Conservation (phyloP, 2,329 filamentous ascomycete genomes). For the Pseudopithomyces maydicus region DNA sequence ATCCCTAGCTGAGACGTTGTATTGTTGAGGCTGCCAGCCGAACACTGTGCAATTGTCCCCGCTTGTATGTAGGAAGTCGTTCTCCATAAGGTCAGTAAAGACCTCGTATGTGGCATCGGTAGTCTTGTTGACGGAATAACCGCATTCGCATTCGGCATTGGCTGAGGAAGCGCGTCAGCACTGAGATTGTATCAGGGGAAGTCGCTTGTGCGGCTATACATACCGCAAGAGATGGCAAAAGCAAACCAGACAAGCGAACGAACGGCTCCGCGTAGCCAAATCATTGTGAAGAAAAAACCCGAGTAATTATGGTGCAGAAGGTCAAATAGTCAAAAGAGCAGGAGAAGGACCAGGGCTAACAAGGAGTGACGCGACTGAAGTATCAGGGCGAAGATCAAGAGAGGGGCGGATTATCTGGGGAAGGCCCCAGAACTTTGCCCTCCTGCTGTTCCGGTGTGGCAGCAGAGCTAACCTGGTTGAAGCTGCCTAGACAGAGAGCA, state of each 20-base stretch:
- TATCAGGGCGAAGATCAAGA: constrained; percentile 12
- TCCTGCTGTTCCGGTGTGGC: background rate
- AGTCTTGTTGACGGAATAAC: constrained; percentile 65
- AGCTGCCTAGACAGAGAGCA: background rate
- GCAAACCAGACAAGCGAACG: constrained; percentile 36
- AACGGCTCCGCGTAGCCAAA: constrained; percentile 21
- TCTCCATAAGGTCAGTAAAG: constrained; percentile 74
- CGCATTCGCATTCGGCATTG: constrained; percentile 69
- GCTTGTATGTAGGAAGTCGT: constrained; percentile 69
- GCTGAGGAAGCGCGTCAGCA: constrained; percentile 25
- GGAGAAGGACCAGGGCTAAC: constrained; percentile 2
- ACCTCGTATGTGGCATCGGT: constrained; percentile 49
- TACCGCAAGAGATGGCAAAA: constrained; percentile 36
- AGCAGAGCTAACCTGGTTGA: background rate
- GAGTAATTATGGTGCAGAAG: constrained; percentile 27
- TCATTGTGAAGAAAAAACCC: constrained; percentile 12
- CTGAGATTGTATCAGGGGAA: background rate
- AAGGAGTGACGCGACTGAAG: constrained; percentile 6
- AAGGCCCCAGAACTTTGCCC: background rate
- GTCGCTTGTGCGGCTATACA: constrained; percentile 10
- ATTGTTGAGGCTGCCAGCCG: constrained; percentile 71
- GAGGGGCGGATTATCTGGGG: constrained; percentile 10
- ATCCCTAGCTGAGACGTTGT: constrained; percentile 64
- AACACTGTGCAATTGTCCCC: constrained; percentile 49
- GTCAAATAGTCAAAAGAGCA: constrained; percentile 7